Base-by-base conservation (phyloP, 1,139 yeast species). In the Pichia sp. region DNA sequence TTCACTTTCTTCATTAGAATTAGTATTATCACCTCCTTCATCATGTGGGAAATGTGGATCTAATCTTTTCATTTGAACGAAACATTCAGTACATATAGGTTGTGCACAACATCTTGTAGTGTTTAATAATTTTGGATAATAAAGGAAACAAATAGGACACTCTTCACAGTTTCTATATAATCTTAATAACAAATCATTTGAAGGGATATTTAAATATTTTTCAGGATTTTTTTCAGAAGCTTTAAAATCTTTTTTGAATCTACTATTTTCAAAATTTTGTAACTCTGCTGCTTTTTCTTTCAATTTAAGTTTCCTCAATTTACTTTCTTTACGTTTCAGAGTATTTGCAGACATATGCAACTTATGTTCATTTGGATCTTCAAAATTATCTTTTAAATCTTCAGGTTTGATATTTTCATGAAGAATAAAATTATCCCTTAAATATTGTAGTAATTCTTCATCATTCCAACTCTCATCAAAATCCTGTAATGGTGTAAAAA, bases 31-130 rank as follows among this genome's bases (percentile, higher is more conserved):
- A 16, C 55, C 47, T 0, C 63, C 61, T 39, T 62, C 67, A 48
- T 83, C 93, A 57, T 86, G 94, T 0, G 96, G 95, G 27, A 89
- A 86, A 62, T 89, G 97, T 0, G 98, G 97, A n/a, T 87, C 95
- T 22, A 83, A 69, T 45, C 98, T 72, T 61, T 85, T 88, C 59
- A 91, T 88, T 61, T 89, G 97, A 8, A 89, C 96, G 72, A 91
- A 91, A 61, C 98, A 91, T 63, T 91, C 98, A 1, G 96, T 76
- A 63, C 98, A 91, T 19, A 91, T 88, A 2, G 95, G 91, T 60
- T 91, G 97, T 38, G 77, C 74, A 60, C 98, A 91, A 61, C 98
- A 91, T 36, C 95, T 70, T n/a, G 95, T 82, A 39, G 74, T 62
- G 64, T 91, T 91, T 51, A 89, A 65, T 54, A 79, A 77, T 35